Conservation (phyloP, 129 eudicot species). For the Flaveria ramosissima region DNA sequence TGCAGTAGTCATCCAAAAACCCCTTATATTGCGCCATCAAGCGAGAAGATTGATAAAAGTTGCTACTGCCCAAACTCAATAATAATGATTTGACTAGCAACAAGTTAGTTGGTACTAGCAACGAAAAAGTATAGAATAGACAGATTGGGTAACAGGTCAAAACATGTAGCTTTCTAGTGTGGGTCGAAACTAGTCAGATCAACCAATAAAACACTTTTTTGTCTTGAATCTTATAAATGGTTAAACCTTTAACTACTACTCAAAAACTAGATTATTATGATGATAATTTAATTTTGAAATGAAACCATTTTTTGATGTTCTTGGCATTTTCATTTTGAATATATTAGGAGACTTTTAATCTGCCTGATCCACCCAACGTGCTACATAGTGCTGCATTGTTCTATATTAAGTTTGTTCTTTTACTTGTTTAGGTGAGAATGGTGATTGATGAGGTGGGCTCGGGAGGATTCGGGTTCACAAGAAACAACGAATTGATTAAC, state of each 20-base stretch:
- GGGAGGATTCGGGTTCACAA: slow-evolving; percentile 80
- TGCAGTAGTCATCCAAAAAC: too few species aligned
- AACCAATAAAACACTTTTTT: not conserved
- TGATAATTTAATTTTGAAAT: not conserved
- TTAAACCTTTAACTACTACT: not conserved
- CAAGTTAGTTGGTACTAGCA: too few species aligned
- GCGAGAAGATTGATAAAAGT: not conserved
- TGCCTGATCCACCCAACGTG: not conserved
- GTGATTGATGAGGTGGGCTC: slow-evolving; percentile 66
- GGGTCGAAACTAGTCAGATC: not conserved
- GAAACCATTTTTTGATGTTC: not conserved
- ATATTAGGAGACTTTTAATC: not conserved
- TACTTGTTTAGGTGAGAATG: slow-evolving; percentile 70
- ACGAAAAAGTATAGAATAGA: not conserved
- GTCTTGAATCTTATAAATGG: not conserved
- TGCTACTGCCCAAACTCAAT: not conserved
- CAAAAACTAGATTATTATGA: not conserved
- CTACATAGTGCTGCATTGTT: not conserved
- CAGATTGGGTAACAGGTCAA: not conserved
- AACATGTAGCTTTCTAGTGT: not conserved
- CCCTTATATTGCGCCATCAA: not conserved
- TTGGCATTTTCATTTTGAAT: not conserved
- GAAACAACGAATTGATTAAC: slow-evolving; percentile 72
- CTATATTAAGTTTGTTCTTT: slow-evolving; percentile 4
- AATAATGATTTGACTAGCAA: not conserved